Conservation (phyloP, 192 early-diverging fungal genomes). For the Gaertneriomyces semiglobifer region DNA sequence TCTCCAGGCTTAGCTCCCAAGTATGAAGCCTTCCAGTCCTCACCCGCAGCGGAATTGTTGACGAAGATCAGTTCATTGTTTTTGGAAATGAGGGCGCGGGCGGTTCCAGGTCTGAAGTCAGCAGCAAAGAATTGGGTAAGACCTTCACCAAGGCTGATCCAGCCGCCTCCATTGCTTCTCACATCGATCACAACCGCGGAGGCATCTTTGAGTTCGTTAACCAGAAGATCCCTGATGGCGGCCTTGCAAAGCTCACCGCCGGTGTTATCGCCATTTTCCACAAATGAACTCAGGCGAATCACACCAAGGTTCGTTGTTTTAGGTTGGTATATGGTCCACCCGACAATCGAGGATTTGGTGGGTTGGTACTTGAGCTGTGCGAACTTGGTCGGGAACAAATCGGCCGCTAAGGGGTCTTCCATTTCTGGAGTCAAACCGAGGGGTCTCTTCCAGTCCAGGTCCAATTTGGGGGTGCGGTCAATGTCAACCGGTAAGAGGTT, state of each 20-base stretch:
- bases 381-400: not conserved
- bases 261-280: conserved; percentile 6
- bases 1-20: conserved; percentile 2
- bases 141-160: not conserved
- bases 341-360: conserved; percentile 1
- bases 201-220: conserved; percentile 26
- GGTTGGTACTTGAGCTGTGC: conserved; percentile 1
- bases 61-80: conserved; percentile 7
- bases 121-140: conserved; percentile 24
- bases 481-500: no score
- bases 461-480: no score
- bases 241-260: not conserved
- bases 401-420: not conserved
- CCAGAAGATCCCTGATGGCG: conserved; percentile 16
- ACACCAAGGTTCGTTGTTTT: conserved; percentile 26
- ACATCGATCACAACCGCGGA: conserved; percentile 23
- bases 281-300: conserved; percentile 15
- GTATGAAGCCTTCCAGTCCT: conserved; percentile 5
- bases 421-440: no score
- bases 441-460: no score
- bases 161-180: conserved; percentile 28
- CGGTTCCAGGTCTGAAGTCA: not conserved
- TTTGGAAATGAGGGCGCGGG: conserved; percentile 8
- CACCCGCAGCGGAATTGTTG: not conserved
- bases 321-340: conserved; percentile 23